Conservation (phyloP, 2,329 filamentous ascomycete genomes). For the Xylaria hypoxylon region DNA sequence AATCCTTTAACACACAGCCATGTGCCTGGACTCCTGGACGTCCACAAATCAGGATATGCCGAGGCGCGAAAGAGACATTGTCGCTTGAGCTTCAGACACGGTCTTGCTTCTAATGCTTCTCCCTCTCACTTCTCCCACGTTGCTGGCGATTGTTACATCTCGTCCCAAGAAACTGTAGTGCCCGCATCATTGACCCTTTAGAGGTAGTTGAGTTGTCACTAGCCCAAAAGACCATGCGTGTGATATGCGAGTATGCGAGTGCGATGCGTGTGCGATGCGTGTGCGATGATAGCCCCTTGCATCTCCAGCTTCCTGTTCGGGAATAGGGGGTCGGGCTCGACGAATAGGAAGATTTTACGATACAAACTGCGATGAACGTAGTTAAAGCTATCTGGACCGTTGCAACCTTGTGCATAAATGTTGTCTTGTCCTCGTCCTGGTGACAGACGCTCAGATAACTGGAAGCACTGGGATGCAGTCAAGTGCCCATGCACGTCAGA, state of each 20-base stretch:
- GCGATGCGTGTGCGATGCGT: constrained; percentile 22
- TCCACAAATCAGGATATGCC: constrained; percentile 18
- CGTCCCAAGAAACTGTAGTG: constrained; percentile 19
- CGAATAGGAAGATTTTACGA: constrained; percentile 42
- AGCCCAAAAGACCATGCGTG: constrained; percentile 30
- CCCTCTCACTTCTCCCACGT: not conserved
- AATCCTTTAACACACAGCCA: constrained; percentile 17
- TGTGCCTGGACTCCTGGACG: constrained; percentile 11
- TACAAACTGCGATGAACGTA: constrained; percentile 30
- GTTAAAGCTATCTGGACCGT: constrained; percentile 14
- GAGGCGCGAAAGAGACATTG: constrained; percentile 20
- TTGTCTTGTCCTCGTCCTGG: constrained; percentile 23
- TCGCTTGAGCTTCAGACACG: not conserved
- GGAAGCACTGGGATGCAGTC: constrained; percentile 22
- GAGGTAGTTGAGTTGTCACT: constrained; percentile 37
- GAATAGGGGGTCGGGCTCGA: constrained; percentile 38
- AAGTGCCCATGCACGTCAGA: constrained; percentile 36
- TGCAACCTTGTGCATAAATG: constrained; percentile 26
- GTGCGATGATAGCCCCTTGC: constrained; percentile 44
- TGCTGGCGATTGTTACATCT: constrained; percentile 31
- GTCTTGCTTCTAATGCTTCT: not conserved
- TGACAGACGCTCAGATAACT: constrained; percentile 30
- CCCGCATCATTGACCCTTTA: constrained; percentile 27
- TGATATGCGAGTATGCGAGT: too few relatives aligned
- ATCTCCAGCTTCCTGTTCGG: constrained; percentile 48